A percentile compares a stretch with the other conserved stretches of the same genome.
These are phyloP conservation scores for Apiospora koreana DNA, from an alignment of 2,329 filamentous ascomycete species.

Conservation along the genomic window DNA sequence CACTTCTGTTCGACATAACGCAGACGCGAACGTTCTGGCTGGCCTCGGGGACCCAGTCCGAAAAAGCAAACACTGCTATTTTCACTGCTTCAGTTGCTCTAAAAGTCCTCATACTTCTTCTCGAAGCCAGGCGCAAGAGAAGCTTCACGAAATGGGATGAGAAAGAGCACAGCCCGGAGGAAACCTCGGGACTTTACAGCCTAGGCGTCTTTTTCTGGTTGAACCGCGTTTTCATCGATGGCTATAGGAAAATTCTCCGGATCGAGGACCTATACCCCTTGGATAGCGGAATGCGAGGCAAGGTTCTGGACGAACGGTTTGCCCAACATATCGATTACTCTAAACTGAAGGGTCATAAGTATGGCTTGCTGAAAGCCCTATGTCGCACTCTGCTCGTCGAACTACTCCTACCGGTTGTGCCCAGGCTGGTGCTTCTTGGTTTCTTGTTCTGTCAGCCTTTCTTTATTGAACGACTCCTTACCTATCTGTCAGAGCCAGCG, in stretches of 20 bases:
- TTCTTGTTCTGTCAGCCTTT: slow-evolving; percentile 38
- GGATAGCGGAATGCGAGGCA: slow-evolving; percentile 23
- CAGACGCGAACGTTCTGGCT: slow-evolving; percentile 37
- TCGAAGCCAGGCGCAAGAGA: slow-evolving; percentile 25
- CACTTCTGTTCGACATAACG: slow-evolving; percentile 44
- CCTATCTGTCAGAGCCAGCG: slow-evolving; percentile 25
- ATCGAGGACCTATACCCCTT: slow-evolving; percentile 36
- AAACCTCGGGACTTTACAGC: slow-evolving; percentile 35
- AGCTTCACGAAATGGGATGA: slow-evolving; percentile 18
- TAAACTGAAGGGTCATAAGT: slow-evolving; percentile 15
- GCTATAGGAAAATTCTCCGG: slow-evolving; percentile 36
- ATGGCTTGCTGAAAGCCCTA: slow-evolving; percentile 19
- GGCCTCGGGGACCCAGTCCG: slow-evolving; percentile 14
- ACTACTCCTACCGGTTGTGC: slow-evolving; percentile 27
- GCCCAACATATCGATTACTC: slow-evolving; percentile 16
- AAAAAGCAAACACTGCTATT: slow-evolving; percentile 17
- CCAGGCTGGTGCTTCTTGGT: slow-evolving; percentile 27
- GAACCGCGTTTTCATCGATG: slow-evolving; percentile 34
- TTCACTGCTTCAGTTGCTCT: slow-evolving; percentile 20
- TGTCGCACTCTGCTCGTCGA: slow-evolving; percentile 19
- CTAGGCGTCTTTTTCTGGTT: slow-evolving; percentile 38
- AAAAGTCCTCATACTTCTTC: slow-evolving; percentile 21
- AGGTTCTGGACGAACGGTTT: slow-evolving; percentile 22
- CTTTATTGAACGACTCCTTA: slow-evolving; percentile 32
- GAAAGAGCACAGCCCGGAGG: slow-evolving; percentile 33